Conservation (phyloP, 2,329 filamentous ascomycete species). For the Aspergillus tanneri region DNA sequence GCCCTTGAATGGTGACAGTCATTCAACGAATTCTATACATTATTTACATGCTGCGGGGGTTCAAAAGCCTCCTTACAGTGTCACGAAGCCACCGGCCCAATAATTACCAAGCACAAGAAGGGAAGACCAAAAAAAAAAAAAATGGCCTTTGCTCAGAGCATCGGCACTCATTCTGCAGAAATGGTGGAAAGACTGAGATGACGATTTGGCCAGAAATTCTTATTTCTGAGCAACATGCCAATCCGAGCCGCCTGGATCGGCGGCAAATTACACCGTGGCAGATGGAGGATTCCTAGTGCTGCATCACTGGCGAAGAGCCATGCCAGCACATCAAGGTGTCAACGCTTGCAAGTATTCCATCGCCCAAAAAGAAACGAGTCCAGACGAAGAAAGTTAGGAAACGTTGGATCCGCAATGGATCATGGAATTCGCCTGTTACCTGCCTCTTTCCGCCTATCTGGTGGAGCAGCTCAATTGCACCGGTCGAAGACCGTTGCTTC, state of each 20-base stretch:
- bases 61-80: constrained; percentile 10
- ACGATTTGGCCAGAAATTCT: constrained; percentile 13
- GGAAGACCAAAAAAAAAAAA: background rate
- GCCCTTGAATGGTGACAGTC: background rate
- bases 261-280: constrained; percentile 40
- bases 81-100: background rate
- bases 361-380: constrained; percentile 18
- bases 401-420: constrained; percentile 18
- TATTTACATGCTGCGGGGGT: constrained; percentile 32
- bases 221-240: constrained; percentile 25
- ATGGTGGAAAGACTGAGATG: constrained; percentile 17
- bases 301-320: constrained; percentile 78
- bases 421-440: constrained; percentile 14
- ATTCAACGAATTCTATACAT: background rate
- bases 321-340: constrained; percentile 76
- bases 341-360: constrained; percentile 21
- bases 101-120: background rate
- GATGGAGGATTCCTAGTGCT: constrained; percentile 55
- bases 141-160: constrained; percentile 14
- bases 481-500: constrained; percentile 17
- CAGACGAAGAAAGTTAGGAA: constrained; percentile 18
- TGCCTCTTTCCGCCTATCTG: constrained; percentile 12
- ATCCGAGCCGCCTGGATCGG: constrained; percentile 37
- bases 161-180: constrained; percentile 23
- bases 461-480: constrained; percentile 22